phyloP scores from a whole-genome alignment of 768 basidiomycete species.

The Phallus indusiatus region DNA sequence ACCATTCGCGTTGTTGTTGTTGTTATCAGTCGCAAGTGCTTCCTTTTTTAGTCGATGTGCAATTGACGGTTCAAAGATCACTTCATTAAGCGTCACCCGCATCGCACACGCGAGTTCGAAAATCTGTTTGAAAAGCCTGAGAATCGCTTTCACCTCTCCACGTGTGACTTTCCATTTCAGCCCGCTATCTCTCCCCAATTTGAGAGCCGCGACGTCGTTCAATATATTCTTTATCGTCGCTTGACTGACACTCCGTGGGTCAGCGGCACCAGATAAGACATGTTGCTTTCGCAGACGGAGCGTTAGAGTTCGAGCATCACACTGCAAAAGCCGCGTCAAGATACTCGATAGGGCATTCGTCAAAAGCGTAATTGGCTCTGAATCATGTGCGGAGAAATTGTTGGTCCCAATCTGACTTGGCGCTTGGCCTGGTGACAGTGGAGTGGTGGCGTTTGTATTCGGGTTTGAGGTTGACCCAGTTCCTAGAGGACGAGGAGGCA shows the following conservation, averaged over 20 bases:
- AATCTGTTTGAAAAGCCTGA: slow-evolving; percentile 78
- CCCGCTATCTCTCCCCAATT: slow-evolving; percentile 54
- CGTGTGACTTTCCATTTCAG: slow-evolving; percentile 51
- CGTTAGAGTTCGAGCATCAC: slow-evolving; percentile 81
- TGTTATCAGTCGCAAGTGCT: slow-evolving; percentile 49
- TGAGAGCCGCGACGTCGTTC: slow-evolving; percentile 51
- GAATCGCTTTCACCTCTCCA: slow-evolving; percentile 71
- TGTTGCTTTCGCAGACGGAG: slow-evolving; percentile 88
- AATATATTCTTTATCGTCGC: slow-evolving; percentile 69
- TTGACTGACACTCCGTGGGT: slow-evolving; percentile 79
- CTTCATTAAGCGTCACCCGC: slow-evolving; percentile 75
- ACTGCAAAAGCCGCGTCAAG: slow-evolving; percentile 53
- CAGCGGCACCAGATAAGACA: slow-evolving; percentile 57
- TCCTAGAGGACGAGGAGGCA: too few species aligned
- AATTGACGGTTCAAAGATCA: slow-evolving; percentile 77
- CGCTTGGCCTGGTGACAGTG: not conserved
- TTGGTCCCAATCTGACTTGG: not conserved
- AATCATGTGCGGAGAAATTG: not conserved
- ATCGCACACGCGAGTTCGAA: slow-evolving; percentile 78
- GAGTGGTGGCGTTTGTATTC: not conserved
- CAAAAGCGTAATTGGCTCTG: not conserved
- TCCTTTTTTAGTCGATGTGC: slow-evolving; percentile 65
- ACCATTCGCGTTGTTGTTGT: slow-evolving; percentile 18
- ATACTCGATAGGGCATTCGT: slow-evolving; percentile 37
- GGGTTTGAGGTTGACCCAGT: not conserved